Base-by-base conservation (phyloP, 208 protist species). In the Wallacemonas sp. region DNA sequence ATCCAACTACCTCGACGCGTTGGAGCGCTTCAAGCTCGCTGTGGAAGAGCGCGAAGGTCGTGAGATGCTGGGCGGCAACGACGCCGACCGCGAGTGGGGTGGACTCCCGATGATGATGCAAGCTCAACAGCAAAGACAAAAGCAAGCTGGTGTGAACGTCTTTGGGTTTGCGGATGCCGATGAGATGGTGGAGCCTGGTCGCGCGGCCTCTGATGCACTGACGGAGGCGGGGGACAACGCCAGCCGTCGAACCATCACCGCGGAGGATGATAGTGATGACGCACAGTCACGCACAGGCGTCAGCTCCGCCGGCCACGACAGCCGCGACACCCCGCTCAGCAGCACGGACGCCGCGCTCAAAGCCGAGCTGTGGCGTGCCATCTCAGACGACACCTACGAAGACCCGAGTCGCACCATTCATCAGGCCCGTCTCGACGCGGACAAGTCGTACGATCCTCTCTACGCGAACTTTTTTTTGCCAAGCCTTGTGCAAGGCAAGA, bases 401-500 rank as follows among this genome's bases (percentile, higher is more conserved):
- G 81, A 88, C 61, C 90, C 90, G 3, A 85, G 86, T 30, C 68
- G 24, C 54, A 82, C 80, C 19, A 70, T 96, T n/a, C 90, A 96
- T 46, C 90, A 96, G 57, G 87, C 87, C 17, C 87, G 90, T 47
- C 74, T 96, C 17, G 87, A 96, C 64, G 90, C 90, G 1, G 77
- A 44, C 6, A 67, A 80, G 34, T 76, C 79, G 23, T 93, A 93
- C 65, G 85, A 93, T 61, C 67, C 76, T 5, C 27, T 80, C 9
- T 94, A 93, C 72, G 72, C 70, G 11, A 78, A 81, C 23, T 74
- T 76, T 56, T 76, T 78, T 54, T 56, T 80, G 4, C 32, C 70
- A 17, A 84, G 68, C 49, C 72, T 92, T n/a, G 75, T 76, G n/a
- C 77, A 91, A 39, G 88, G 87, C 16, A 75, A 78, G 62, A 88